phyloP scores from a whole-genome alignment of 306 rosid genomes.

The Dicorynia guianensis region DNA sequence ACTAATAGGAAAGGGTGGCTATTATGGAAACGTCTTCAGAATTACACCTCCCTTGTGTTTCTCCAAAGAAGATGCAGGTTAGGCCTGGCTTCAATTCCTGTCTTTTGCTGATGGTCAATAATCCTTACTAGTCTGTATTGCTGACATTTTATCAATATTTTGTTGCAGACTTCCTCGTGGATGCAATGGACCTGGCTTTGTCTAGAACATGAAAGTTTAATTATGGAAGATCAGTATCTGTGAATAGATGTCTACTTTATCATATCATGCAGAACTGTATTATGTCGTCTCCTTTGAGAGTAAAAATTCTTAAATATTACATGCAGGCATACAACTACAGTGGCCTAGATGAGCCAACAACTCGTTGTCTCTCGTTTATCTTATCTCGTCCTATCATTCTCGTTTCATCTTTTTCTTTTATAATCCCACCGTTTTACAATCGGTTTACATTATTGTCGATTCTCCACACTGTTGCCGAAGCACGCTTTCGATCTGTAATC shows the following conservation, averaged over 20 bases:
- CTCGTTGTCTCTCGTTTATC: conserved; percentile 71
- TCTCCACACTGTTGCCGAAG: not conserved
- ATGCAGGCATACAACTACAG: conserved; percentile 23
- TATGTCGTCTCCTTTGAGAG: conserved; percentile 11
- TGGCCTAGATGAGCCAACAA: conserved; percentile 61
- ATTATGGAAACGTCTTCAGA: conserved; percentile 79
- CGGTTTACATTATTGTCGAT: not conserved
- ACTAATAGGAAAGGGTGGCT: conserved; percentile 81
- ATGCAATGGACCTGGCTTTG: conserved; percentile 68
- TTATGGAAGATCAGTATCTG: not conserved
- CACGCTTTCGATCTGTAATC: too few species aligned
- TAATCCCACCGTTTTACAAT: not conserved
- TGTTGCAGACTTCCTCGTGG: conserved; percentile 76
- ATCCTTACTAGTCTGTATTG: not conserved
- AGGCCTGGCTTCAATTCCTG: not conserved
- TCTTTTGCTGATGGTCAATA: not conserved
- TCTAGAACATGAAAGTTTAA: conserved; percentile 63
- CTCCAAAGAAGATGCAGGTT: conserved; percentile 87
- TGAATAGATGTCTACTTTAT: conserved; percentile 18
- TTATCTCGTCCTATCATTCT: not conserved
- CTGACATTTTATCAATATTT: not conserved
- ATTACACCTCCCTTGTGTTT: conserved; percentile 87
- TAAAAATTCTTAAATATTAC: conserved; percentile 10
- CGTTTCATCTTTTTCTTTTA: not conserved
- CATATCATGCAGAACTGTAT: conserved; percentile 29